These are phyloP conservation scores for Penicillium sp. DNA, from an alignment of 2,329 filamentous ascomycete genomes.

Conservation along the genomic window DNA sequence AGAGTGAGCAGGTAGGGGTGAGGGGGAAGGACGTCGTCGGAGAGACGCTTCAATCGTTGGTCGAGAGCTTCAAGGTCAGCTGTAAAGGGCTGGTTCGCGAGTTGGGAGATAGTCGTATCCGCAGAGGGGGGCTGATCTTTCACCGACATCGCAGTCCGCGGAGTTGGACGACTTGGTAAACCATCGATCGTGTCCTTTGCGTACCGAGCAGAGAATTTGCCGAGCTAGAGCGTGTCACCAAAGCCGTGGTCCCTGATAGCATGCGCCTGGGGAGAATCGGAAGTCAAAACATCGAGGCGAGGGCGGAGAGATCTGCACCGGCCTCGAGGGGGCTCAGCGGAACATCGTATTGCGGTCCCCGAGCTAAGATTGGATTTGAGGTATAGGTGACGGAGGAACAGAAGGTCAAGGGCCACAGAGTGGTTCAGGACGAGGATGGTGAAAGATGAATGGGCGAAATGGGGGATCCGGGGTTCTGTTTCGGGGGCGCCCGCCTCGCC, in stretches of 20 bases:
- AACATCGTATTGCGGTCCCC: conserved; percentile 11
- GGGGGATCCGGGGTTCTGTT: conserved; percentile 9
- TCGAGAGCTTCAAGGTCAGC: conserved; percentile 33
- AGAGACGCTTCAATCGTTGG: conserved; percentile 40
- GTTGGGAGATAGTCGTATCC: conserved; percentile 26
- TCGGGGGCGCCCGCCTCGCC: conserved; percentile 10
- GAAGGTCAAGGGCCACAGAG: not conserved
- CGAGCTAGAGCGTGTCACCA: not conserved
- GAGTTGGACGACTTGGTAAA: conserved; percentile 15
- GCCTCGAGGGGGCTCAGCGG: conserved; percentile 16
- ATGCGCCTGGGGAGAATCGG: conserved; percentile 9
- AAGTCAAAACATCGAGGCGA: conserved; percentile 24
- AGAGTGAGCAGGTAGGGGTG: conserved; percentile 49
- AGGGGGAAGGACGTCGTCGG: conserved; percentile 43
- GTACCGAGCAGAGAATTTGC: not conserved
- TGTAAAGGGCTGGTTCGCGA: conserved; percentile 18
- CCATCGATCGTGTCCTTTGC: conserved; percentile 10
- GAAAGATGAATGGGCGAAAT: conserved; percentile 2
- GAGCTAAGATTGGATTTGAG: not conserved
- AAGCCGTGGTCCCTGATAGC: conserved; percentile 5
- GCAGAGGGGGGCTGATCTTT: conserved; percentile 31
- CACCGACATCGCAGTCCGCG: conserved; percentile 42
- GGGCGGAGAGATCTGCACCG: conserved; percentile 9
- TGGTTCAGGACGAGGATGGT: not conserved
- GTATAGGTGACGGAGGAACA: not conserved